A percentile compares a stretch with the other conserved stretches of the same genome.
Conservation (phyloP, 306 rosid species). For the Oemleria cerasiformis region DNA sequence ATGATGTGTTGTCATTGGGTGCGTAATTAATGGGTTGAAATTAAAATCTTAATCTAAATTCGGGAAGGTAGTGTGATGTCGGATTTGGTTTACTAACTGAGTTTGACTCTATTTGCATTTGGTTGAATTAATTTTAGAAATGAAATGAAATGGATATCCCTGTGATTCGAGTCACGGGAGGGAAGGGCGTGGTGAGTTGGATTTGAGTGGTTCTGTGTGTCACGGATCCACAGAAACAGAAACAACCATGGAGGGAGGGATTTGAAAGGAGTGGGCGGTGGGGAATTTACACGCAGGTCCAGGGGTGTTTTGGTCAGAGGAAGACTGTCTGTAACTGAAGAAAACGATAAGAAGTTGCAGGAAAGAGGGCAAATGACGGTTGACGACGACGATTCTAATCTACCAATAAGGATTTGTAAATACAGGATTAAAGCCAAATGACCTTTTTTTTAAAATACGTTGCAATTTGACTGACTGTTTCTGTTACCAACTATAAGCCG, state of each 20-base stretch:
- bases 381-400: no score
- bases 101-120: background rate
- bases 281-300: no score
- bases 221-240: background rate
- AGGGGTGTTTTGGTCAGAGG: no score
- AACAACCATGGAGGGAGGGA: background rate
- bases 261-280: background rate
- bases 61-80: background rate
- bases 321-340: background rate
- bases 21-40: background rate
- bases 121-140: background rate
- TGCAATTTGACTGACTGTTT: background rate
- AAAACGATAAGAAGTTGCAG: background rate
- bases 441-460: no score
- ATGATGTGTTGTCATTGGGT: constrained; percentile 9
- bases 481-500: background rate
- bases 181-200: background rate
- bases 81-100: background rate
- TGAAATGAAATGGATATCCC: no score
- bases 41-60: background rate
- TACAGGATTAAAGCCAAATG: no score
- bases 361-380: no score
- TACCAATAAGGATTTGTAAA: no score
- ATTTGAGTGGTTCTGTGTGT: background rate
- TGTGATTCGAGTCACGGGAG: no score